Evolutionary conservation across 2,329 filamentous ascomycete species (phyloP), one percentile per base, ranked within the genome.

Genomic region (Pseudogymnoascus sp.): DNA sequence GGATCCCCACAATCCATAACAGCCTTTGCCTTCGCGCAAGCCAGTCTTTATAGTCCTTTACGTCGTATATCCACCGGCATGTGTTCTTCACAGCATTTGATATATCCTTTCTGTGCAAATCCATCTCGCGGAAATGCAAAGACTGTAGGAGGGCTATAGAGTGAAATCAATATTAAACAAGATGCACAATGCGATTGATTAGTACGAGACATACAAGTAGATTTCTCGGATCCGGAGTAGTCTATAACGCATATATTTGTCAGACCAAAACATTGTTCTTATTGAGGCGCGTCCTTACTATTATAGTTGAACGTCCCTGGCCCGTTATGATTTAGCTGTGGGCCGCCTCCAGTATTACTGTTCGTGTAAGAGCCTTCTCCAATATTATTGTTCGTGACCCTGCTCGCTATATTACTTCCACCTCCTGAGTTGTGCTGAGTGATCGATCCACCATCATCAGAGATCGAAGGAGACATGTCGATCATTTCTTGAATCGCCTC

Each of bases 1-100:
- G 63, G 33, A 66, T 67, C 0, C 67, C 66, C 9, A 57, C 60
- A 8, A 68, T 50, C 65, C 65, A 68, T 13, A 66, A 67, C 1
- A 66, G 15, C 2, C 59, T 60, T 5, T 50, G n/a, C 6, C 9
- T 40, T 39, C 7, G 33, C 2, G 31, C 44, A 5, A 69, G 50
- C 66, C 66, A 69, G 7, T 61, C 3, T 0, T 36, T 3, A 35
- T 68, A 64, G 33, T 44, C 15, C 17, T 11, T 11, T 7, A 59
- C 54, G 1, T 63, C 10, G 9, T 60, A 65, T 6, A 64, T n/a
- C 64, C 64, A 66, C 17, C 60, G 1, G 7, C 65, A 66, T 1
- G 64, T 65, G 8, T 47, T 17, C 6, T 21, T 13, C 24, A 58
- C 59, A n/a, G 60, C 60, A 41, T 62, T 36, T 47, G 26, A 26